Percentiles rank a stretch among this genome's conserved stretches.
Evolutionary conservation across 2,329 filamentous ascomycete genomes (phyloP).

Genomic region (Alternaria rosae): DNA sequence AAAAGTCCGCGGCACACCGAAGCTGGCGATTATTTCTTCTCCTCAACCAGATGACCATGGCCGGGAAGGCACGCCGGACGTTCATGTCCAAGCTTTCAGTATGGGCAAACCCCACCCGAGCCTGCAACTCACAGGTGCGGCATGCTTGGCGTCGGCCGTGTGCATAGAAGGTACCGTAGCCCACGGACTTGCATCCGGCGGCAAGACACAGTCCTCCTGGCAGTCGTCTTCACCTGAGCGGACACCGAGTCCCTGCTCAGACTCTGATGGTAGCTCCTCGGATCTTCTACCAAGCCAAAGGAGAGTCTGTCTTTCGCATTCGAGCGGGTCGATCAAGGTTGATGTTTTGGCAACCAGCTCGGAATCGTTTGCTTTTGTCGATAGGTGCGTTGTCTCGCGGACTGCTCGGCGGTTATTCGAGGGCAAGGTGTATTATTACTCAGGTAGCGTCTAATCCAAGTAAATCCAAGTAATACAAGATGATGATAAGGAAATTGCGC

Average conservation of each 20-base stretch:
- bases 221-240: conserved; percentile 12
- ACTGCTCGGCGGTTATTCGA: conserved; percentile 45
- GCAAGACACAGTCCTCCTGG: conserved; percentile 2
- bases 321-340: conserved; percentile 36
- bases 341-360: conserved; percentile 28
- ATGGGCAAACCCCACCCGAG: conserved; percentile 46
- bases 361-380: conserved; percentile 25
- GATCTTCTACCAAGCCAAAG: conserved; percentile 5
- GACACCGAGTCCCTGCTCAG: conserved; percentile 19
- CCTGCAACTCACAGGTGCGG: conserved; percentile 45
- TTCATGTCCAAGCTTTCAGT: conserved; percentile 36
- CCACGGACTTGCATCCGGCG: conserved; percentile 15
- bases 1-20: conserved; percentile 63
- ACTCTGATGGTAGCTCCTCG: conserved; percentile 2
- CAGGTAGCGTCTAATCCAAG: not conserved
- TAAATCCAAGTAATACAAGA: not conserved
- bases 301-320: conserved; percentile 28
- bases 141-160: conserved; percentile 38
- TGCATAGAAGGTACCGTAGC: conserved; percentile 41
- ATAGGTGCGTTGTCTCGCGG: conserved; percentile 39
- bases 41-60: not conserved
- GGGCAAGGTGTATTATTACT: conserved; percentile 38
- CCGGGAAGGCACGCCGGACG: conserved; percentile 9
- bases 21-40: conserved; percentile 63
- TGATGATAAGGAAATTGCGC: not conserved